These are phyloP conservation scores for Ophiosphaerella korrae DNA, from an alignment of 2,329 filamentous ascomycete species.

Conservation along the genomic window DNA sequence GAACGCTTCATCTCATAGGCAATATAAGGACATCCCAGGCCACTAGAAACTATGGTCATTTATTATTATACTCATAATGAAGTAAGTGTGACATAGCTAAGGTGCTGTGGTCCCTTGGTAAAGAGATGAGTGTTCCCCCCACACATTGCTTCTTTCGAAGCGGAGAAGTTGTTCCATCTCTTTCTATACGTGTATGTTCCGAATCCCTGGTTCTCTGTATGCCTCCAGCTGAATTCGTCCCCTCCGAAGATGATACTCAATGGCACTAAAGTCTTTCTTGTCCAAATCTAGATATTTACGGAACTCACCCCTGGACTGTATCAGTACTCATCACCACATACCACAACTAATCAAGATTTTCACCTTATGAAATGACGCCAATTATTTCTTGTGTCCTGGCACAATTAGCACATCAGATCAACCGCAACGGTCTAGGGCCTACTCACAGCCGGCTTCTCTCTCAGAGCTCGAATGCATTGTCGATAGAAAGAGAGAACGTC, in stretches of 20 bases:
- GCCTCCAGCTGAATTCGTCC: slow-evolving; percentile 80
- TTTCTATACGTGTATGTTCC: slow-evolving; percentile 55
- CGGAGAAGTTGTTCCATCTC: not conserved
- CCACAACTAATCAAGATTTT: not conserved
- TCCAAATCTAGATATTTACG: slow-evolving; percentile 69
- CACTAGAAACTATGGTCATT: no score
- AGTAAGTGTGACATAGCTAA: no score
- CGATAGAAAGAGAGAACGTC: slow-evolving; percentile 88
- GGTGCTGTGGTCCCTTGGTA: no score
- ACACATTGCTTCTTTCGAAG: not conserved
- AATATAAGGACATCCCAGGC: no score
- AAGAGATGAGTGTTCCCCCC: no score
- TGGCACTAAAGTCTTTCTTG: slow-evolving; percentile 83
- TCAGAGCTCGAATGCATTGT: slow-evolving; percentile 78
- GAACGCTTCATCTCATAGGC: no score
- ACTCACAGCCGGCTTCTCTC: slow-evolving; percentile 76
- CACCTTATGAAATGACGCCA: slow-evolving; percentile 70
- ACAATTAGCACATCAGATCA: slow-evolving; percentile 8
- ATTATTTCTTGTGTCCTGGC: slow-evolving; percentile 61
- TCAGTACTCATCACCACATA: slow-evolving; percentile 5
- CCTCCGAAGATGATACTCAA: slow-evolving; percentile 84
- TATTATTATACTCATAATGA: no score
- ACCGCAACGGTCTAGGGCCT: not conserved
- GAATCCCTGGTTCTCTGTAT: slow-evolving; percentile 80
- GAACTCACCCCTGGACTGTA: slow-evolving; percentile 70